Conservation (phyloP, 441 rosid species). For the Isatis lusitanica region DNA sequence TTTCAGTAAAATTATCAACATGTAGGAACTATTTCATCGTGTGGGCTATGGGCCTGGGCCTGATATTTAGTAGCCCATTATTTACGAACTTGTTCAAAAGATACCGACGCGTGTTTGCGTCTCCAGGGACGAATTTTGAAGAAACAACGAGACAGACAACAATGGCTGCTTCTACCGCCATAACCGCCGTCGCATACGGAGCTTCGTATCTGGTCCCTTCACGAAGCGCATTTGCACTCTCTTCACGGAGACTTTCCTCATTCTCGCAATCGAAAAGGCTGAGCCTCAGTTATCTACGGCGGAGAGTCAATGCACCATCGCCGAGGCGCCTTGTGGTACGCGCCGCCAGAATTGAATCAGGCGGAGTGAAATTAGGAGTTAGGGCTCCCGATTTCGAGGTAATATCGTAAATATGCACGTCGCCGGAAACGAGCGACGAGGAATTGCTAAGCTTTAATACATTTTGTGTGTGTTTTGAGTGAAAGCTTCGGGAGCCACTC, state of each 20-base stretch:
- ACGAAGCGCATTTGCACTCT: constrained; percentile 19
- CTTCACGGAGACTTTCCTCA: constrained; percentile 13
- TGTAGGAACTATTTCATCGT: too few species aligned
- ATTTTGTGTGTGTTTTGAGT: constrained; percentile 22
- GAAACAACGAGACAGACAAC: constrained; percentile 18
- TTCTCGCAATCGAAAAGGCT: constrained; percentile 30
- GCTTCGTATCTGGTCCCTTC: constrained; percentile 22
- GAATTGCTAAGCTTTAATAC: neutral
- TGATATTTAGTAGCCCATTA: neutral
- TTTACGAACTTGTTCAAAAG: neutral
- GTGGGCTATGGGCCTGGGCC: too few species aligned
- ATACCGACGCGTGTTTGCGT: constrained; percentile 9
- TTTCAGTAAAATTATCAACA: too few species aligned
- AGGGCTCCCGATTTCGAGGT: constrained; percentile 73
- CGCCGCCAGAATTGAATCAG: constrained; percentile 67
- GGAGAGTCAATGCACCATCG: constrained; percentile 31
- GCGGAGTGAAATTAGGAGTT: constrained; percentile 57
- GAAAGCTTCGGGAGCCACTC: constrained; percentile 71
- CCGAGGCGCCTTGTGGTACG: constrained; percentile 46
- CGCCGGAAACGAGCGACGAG: neutral
- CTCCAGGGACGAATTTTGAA: neutral
- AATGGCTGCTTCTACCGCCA: constrained; percentile 22
- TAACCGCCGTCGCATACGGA: constrained; percentile 30
- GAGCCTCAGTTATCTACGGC: constrained; percentile 35
- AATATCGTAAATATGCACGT: neutral